Base-by-base conservation (phyloP, 371 early-diverging fungal genomes). In the Circinella umbellata region DNA sequence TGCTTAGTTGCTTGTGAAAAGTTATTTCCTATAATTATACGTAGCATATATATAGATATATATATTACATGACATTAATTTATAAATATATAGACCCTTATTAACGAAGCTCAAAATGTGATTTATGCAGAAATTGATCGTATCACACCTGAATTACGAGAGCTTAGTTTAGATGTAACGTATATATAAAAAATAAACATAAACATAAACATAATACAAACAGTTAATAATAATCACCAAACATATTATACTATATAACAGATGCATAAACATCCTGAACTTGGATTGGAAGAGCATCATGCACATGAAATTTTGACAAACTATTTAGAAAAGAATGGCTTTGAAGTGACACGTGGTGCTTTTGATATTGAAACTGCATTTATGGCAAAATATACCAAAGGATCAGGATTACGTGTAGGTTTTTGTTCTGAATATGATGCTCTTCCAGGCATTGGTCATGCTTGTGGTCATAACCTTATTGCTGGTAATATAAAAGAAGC, bases 401-500 rank as follows among this genome's bases (percentile, higher is more conserved):
- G 84, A 18, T 35, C 51, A 3, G 77, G 80, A 34, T 74, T 82
- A 42, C 79, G 82, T 46, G 66, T 81, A 46, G 90, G 80, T 66
- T 83, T 89, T 59, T 89, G 88, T 60, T 80, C 88, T 11, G 90
- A 90, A 70, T 89, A 88, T 67, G 92, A 91, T 72, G 90, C 87
- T 14, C 72, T 91, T 34, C 88, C 89, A 27, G 86, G 79, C 53
- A 63, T 89, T 10, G 89, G 89, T 8, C 89, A 90, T 71, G 89
- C 80, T 13, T 91, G 91, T 73, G 91, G 89, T 13, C 89, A 90
- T 69, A 89, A 90, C 61, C 69, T 90, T 65, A 92, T 92, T 46
- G 90, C 90, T 15, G 88, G 27, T 27, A 27, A 27, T 27, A 27
- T 27, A 0, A 27, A 27, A 27, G 27, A 27, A 27, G 27, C 27